Evolutionary conservation across 805 yeast species (phyloP), one percentile per base, ranked within the genome.

Genomic region (Yamadazyma ubonensis): DNA sequence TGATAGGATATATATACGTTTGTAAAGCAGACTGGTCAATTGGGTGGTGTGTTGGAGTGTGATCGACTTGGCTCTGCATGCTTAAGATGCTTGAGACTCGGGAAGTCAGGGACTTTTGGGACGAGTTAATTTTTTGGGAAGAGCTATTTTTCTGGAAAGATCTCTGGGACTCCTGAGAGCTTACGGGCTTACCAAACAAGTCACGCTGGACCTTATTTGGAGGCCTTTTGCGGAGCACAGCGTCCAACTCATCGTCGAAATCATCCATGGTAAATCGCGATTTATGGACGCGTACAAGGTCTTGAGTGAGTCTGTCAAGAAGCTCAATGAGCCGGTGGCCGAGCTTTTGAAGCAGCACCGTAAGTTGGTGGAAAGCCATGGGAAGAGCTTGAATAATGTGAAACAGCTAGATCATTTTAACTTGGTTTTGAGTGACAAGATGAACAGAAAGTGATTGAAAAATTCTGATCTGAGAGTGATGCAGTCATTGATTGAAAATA

Each of bases 1-100:
- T 91, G 1, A 88, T 79, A 0, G 99, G 99, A 57, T 95, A 93
- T 0, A 87, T 65, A 53, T 81, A 86, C 0, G 78, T 65, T 16
- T 41, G 25, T 9, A 60, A 44, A 33, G 38, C 43, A 19, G 44
- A 44, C 33, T 55, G 53, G 39, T 56, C 53, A 26, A 59, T 51
- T 15, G 27, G 41, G 40, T 60, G 65, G 35, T 58, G 63, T 4
- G 59, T 57, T 3, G 61, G 57, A 3, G 36, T 32, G 17, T 39
- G 41, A 28, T 18, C 9, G 36, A 16, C 22, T 16, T 33, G 12
- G 41, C 36, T 8, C 35, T 32, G 26, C 28, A 31, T 10, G 45
- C 25, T n/a, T n/a, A n/a, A n/a, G n/a, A n/a, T n/a, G n/a, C n/a
- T n/a, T 3, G 44, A 12, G 15, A 41, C 43, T 38, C 42, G 8